Base-by-base conservation (phyloP, 2,329 filamentous ascomycete species). In the Didymella keratinophila region DNA sequence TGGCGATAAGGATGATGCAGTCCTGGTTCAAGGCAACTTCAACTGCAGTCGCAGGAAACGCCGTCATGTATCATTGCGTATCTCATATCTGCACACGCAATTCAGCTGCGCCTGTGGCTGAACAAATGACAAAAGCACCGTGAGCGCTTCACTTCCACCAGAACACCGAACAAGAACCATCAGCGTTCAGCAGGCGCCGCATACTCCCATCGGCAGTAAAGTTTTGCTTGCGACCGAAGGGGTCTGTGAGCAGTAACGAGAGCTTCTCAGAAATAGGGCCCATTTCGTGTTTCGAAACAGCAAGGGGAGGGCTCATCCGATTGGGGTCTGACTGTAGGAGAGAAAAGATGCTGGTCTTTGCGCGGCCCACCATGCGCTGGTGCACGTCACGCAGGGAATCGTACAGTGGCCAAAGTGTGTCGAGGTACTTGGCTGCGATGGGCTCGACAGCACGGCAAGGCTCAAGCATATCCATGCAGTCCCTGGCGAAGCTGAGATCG, bases 381-480 rank as follows among this genome's bases (percentile, higher is more conserved):
- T 74, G 69, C 16, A 75, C 68, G 41, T 71, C 65, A 46, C 68
- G 70, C 34, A 78, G 60, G 1, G 67, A 61, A 45, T 76, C 71
- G 46, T 76, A 76, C 34, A 77, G 42, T 1, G 76, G 76, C 67
- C 69, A 71, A 8, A 78, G 62, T 4, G 68, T 71, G 34, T 72
- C 61, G 11, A 76, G 67, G 37, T 75, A 76, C 1, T 63, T 69
- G 7, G 67, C 61, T 21, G 76, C 74, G 10, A 77, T 65, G 7
- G 73, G 73, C 42, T 77, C 76, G 30, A 62, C 62, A n/a, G 34
- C 44, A 23, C 71, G 69, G 44, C 71, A 75, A 5, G 61, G 63
- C 56, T 74, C 71, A 8, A 78, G 68, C 60, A 71, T 75, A 39
- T 77, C 71, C 60, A 77, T 71, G 56, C 74, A 77, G 8, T 63